Evolutionary conservation across 306 rosid genomes (phyloP).

Genomic region (Corylus avellana): DNA sequence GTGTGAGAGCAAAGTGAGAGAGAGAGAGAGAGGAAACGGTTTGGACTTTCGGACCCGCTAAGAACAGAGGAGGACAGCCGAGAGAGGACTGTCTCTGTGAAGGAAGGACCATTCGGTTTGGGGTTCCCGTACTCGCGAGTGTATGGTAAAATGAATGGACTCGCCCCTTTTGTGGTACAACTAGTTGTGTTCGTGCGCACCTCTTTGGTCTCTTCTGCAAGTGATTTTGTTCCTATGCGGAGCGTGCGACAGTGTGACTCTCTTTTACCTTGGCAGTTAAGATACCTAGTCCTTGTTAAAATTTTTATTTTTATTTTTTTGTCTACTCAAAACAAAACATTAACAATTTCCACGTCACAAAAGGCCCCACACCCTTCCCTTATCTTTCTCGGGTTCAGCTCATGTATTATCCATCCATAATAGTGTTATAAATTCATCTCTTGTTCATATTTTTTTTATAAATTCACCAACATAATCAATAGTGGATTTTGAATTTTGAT

Average conservation of each 20-base stretch:
- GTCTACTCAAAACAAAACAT: too few species aligned
- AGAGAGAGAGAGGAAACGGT: conserved; percentile 18
- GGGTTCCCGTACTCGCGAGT: conserved; percentile 30
- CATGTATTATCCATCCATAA: too few species aligned
- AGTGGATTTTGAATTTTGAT: too few species aligned
- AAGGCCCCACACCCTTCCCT: too few species aligned
- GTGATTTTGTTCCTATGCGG: conserved; percentile 28
- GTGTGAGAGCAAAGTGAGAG: conserved; percentile 56
- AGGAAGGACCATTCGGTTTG: background rate
- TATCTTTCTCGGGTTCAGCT: too few species aligned
- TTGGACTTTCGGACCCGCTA: conserved; percentile 30
- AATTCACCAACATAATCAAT: too few species aligned
- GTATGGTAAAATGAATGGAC: background rate
- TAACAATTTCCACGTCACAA: too few species aligned
- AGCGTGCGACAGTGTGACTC: background rate
- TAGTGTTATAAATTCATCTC: too few species aligned
- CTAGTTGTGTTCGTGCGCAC: conserved; percentile 25
- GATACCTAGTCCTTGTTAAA: too few species aligned
- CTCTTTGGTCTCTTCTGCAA: conserved; percentile 36
- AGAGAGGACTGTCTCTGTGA: conserved; percentile 11
- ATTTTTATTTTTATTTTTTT: too few species aligned
- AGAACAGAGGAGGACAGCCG: conserved; percentile 21
- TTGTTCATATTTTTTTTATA: too few species aligned
- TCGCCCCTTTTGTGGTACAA: conserved; percentile 33
- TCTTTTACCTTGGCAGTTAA: too few species aligned